Evolutionary conservation across 2,329 filamentous ascomycete genomes (phyloP).

Genomic region (Fusarium camptoceras): DNA sequence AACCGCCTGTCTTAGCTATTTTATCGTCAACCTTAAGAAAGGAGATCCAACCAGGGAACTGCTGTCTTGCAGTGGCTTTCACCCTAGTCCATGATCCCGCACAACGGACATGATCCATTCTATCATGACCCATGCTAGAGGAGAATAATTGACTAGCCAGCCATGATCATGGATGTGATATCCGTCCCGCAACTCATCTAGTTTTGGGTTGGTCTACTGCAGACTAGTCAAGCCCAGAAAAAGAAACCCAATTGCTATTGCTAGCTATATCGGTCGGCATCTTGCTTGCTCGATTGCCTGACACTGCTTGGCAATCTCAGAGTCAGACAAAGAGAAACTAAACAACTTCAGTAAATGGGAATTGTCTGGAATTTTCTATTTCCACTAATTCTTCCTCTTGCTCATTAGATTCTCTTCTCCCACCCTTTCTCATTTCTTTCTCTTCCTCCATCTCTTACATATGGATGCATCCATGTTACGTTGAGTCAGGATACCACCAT

Average conservation of each 20-base stretch:
- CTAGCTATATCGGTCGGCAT: slow-evolving; percentile 17
- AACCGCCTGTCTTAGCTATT: background rate
- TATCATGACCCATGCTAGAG: slow-evolving; percentile 26
- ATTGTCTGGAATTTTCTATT: slow-evolving; percentile 36
- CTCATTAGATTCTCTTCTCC: slow-evolving; percentile 4
- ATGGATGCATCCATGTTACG: slow-evolving; percentile 26
- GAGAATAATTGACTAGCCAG: slow-evolving; percentile 1
- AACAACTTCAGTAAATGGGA: slow-evolving; percentile 12
- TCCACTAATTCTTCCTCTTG: slow-evolving; percentile 26
- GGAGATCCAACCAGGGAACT: background rate
- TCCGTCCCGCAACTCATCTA: slow-evolving; percentile 36
- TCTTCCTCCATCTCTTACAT: slow-evolving; percentile 30
- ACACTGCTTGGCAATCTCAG: slow-evolving; percentile 21
- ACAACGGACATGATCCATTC: slow-evolving; percentile 21
- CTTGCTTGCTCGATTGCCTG: slow-evolving; percentile 33
- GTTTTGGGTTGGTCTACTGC: slow-evolving; percentile 23
- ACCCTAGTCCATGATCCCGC: slow-evolving; percentile 31
- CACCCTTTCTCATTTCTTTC: slow-evolving; percentile 21
- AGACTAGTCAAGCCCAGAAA: slow-evolving; percentile 16
- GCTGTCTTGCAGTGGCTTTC: slow-evolving; percentile 7
- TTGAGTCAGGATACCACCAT: slow-evolving; percentile 14
- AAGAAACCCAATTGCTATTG: background rate
- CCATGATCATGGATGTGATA: slow-evolving; percentile 27
- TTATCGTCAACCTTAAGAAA: background rate
- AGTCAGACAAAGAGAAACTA: slow-evolving; percentile 8